Evolutionary conservation across 495 filamentous ascomycete species (phyloP).

Genomic region (Penicillium cosmopolitanum): DNA sequence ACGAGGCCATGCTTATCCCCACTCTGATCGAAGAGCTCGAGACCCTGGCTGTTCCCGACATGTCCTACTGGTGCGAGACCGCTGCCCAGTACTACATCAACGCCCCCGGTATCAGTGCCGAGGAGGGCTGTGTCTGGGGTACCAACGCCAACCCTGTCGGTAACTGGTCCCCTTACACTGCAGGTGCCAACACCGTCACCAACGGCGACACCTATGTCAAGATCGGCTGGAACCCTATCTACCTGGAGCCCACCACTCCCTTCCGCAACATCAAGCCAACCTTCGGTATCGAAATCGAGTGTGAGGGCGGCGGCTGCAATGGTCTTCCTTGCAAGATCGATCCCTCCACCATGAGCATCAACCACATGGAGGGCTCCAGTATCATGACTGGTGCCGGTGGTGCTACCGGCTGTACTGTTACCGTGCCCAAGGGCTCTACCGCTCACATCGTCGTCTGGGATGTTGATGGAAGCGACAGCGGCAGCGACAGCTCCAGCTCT

Average conservation of each 20-base stretch:
- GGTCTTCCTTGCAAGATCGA: slow-evolving; percentile 77
- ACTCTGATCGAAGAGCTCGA: slow-evolving; percentile 59
- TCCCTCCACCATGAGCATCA: slow-evolving; percentile 61
- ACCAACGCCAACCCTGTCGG: slow-evolving; percentile 64
- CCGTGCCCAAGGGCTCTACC: slow-evolving; percentile 66
- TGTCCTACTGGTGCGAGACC: slow-evolving; percentile 71
- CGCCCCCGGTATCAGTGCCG: slow-evolving; percentile 63
- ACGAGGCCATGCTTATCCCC: slow-evolving; percentile 86
- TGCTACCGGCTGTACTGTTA: slow-evolving; percentile 78
- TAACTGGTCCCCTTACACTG: slow-evolving; percentile 82
- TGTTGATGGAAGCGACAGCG: slow-evolving; percentile 30
- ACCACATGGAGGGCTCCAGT: slow-evolving; percentile 57
- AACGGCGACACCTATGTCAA: slow-evolving; percentile 72
- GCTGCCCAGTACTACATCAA: slow-evolving; percentile 87
- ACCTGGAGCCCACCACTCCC: slow-evolving; percentile 57
- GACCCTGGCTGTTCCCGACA: slow-evolving; percentile 71
- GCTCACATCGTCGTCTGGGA: slow-evolving; percentile 73
- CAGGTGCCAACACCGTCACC: slow-evolving; percentile 71
- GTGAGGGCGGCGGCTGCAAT: slow-evolving; percentile 67
- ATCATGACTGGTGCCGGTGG: slow-evolving; percentile 64
- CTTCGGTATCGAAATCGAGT: slow-evolving; percentile 74
- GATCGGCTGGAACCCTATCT: slow-evolving; percentile 83
- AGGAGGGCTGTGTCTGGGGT: slow-evolving; percentile 74
- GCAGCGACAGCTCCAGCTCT: slow-evolving; percentile 19
- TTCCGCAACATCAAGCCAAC: slow-evolving; percentile 62